Percentiles rank a stretch among this genome's conserved stretches.
Evolutionary conservation across 2,329 filamentous ascomycete species (phyloP).

Genomic region (Fusarium lyarnte): DNA sequence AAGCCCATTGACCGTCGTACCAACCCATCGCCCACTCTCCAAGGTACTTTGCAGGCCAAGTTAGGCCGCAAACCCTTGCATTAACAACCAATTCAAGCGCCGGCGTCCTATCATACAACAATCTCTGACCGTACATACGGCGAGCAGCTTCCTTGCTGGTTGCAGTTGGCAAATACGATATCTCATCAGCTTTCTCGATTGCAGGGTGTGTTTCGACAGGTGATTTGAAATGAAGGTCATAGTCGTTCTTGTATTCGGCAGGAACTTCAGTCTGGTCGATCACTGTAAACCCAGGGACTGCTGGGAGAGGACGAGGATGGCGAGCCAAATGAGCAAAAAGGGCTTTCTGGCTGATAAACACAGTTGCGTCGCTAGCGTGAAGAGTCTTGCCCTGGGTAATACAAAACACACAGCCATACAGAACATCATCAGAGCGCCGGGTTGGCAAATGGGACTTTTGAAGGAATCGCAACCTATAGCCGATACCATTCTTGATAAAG

Average conservation of each 20-base stretch:
- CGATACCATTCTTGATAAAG: constrained; percentile 56
- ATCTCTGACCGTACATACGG: constrained; percentile 57
- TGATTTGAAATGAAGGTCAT: constrained; percentile 60
- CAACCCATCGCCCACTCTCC: constrained; percentile 68
- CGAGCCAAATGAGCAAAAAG: constrained; percentile 64
- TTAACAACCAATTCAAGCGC: constrained; percentile 60
- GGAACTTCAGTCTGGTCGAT: constrained; percentile 57
- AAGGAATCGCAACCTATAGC: constrained; percentile 64
- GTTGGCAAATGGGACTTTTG: constrained; percentile 65
- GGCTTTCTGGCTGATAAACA: constrained; percentile 63
- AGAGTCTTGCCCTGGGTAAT: constrained; percentile 59
- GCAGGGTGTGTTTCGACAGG: constrained; percentile 55
- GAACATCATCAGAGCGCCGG: constrained; percentile 60
- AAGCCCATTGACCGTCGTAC: constrained; percentile 63
- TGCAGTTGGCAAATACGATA: constrained; percentile 56
- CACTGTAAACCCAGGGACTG: constrained; percentile 59
- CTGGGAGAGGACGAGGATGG: constrained; percentile 63
- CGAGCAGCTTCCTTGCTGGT: constrained; percentile 59
- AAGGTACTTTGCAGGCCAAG: constrained; percentile 60
- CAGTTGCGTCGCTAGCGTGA: constrained; percentile 65
- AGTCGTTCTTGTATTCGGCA: constrained; percentile 56
- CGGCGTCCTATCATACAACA: constrained; percentile 56
- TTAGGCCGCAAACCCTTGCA: constrained; percentile 60
- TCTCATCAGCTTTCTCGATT: constrained; percentile 52
- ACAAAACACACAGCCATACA: constrained; percentile 67